These are phyloP conservation scores for Xylariales sp. DNA, from an alignment of 2,329 filamentous ascomycete genomes.

Conservation along the genomic window DNA sequence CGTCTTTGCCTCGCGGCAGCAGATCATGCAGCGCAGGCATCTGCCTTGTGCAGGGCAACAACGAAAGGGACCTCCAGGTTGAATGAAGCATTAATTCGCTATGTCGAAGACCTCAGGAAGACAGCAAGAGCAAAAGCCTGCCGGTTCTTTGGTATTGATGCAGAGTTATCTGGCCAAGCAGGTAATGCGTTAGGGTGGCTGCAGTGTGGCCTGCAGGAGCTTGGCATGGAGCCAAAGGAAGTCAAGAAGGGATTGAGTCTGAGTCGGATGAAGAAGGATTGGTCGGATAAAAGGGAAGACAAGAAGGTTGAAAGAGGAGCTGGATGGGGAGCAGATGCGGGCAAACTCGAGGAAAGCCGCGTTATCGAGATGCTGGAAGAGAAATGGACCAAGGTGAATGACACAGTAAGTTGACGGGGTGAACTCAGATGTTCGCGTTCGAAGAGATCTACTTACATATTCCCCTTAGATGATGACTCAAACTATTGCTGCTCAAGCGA, in stretches of 20 bases:
- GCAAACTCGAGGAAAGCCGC: constrained; percentile 75
- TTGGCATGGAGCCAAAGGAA: constrained; percentile 57
- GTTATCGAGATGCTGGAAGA: constrained; percentile 81
- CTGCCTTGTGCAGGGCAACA: constrained; percentile 42
- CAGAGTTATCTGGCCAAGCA: constrained; percentile 74
- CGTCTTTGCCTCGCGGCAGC: constrained; percentile 81
- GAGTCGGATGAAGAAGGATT: constrained; percentile 59
- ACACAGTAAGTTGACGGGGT: constrained; percentile 59
- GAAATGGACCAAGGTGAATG: constrained; percentile 92
- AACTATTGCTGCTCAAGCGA: constrained; percentile 63
- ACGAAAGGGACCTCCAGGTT: constrained; percentile 44
- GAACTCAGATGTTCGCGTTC: too few relatives aligned
- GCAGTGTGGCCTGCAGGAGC: constrained; percentile 66
- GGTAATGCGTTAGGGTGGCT: constrained; percentile 87
- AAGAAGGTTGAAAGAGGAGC: constrained; percentile 68
- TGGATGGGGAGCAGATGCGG: constrained; percentile 78
- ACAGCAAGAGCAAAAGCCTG: constrained; percentile 81
- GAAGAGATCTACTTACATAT: too few relatives aligned
- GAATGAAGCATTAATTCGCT: constrained; percentile 63
- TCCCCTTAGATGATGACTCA: constrained; percentile 69
- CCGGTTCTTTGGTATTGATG: constrained; percentile 85
- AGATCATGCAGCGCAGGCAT: constrained; percentile 77
- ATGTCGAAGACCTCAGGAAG: constrained; percentile 69
- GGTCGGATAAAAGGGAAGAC: constrained; percentile 74
- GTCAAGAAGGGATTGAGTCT: constrained; percentile 45